Conservation (phyloP, 176 grass and related monocot genomes). For the Otatea glauca region DNA sequence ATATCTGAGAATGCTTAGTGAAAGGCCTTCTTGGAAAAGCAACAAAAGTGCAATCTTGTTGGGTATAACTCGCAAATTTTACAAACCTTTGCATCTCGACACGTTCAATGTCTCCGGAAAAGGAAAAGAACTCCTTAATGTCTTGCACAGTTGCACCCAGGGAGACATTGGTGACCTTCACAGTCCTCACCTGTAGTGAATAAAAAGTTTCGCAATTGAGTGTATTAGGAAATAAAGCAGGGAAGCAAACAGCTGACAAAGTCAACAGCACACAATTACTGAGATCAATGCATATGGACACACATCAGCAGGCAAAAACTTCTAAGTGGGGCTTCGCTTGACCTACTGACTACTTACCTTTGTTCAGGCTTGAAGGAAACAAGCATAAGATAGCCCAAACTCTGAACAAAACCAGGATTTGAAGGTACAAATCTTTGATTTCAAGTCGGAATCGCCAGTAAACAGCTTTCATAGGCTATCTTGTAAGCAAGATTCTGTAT, state of each 20-base stretch:
- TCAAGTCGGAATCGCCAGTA: not conserved
- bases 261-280: not conserved
- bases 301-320: not conserved
- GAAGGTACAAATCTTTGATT: not conserved
- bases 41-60: not conserved
- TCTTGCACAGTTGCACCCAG: constrained; percentile 80
- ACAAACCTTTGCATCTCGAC: constrained; percentile 82
- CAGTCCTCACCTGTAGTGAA: constrained; percentile 70
- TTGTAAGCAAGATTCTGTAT: not conserved
- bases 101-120: constrained; percentile 93
- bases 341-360: not conserved
- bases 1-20: not conserved
- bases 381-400: not conserved
- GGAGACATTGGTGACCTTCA: constrained; percentile 87
- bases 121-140: constrained; percentile 93
- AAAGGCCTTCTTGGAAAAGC: not conserved
- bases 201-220: not conserved
- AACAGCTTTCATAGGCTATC: not conserved
- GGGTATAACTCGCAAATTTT: not conserved
- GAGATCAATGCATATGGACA: not conserved
- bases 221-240: constrained; percentile 14
- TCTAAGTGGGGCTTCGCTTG: not conserved
- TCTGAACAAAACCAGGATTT: not conserved
- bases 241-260: not conserved
- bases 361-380: not conserved